phyloP scores from a whole-genome alignment of 2,329 filamentous ascomycete genomes.

The Gnomoniopsis sp. region DNA sequence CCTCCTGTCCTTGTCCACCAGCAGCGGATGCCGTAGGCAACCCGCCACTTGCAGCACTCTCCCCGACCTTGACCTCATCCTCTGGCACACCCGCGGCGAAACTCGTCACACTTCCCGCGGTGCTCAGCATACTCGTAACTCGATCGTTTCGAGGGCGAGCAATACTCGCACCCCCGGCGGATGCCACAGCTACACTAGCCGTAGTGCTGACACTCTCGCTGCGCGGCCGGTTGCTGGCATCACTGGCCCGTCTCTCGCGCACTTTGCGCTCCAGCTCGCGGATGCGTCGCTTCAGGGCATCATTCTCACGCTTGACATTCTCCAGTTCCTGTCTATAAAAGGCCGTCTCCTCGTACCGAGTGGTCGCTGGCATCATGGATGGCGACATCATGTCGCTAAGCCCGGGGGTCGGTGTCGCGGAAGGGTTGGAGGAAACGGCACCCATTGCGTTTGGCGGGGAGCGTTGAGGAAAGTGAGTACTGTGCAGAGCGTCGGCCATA shows the following conservation, averaged over 20 bases:
- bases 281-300: constrained; percentile 56
- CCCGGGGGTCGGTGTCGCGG: constrained; percentile 37
- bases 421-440: constrained; percentile 35
- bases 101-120: constrained; percentile 31
- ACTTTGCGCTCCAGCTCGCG: constrained; percentile 59
- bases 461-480: constrained; percentile 31
- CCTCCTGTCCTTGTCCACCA: background rate
- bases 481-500: constrained; percentile 32
- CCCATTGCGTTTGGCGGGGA: constrained; percentile 10
- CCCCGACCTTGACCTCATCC: constrained; percentile 58
- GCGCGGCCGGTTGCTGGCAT: constrained; percentile 38
- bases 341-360: constrained; percentile 60
- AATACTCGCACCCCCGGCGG: constrained; percentile 37
- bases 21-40: constrained; percentile 17
- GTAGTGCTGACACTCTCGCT: constrained; percentile 39
- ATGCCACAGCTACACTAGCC: constrained; percentile 27
- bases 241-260: constrained; percentile 44
- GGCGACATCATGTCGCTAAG: constrained; percentile 45
- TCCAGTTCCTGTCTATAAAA: constrained; percentile 60
- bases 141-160: constrained; percentile 45
- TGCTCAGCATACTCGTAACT: constrained; percentile 43
- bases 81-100: constrained; percentile 54
- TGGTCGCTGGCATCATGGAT: constrained; percentile 52
- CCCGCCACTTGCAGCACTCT: constrained; percentile 55
- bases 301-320: constrained; percentile 60